These are phyloP conservation scores for Kazachstania martiniae DNA, from an alignment of 805 yeast species.

Conservation along the genomic window DNA sequence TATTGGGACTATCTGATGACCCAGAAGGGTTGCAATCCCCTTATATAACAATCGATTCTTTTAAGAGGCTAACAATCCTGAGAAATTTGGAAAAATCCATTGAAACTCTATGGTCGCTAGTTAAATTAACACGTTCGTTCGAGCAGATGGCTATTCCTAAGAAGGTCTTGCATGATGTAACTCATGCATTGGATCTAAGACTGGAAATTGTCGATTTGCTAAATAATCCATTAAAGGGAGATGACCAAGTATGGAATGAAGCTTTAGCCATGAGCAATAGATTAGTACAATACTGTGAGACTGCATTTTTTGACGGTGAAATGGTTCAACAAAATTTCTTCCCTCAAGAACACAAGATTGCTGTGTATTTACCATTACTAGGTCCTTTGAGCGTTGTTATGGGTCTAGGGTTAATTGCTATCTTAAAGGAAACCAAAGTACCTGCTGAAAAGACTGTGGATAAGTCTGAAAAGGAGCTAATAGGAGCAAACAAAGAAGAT, in stretches of 20 bases:
- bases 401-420: constrained; percentile 39
- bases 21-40: constrained; percentile 35
- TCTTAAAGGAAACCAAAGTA: constrained; percentile 28
- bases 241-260: constrained; percentile 31
- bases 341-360: constrained; percentile 92
- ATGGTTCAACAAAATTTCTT: constrained; percentile 93
- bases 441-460: neutral
- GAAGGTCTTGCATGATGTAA: constrained; percentile 50
- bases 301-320: constrained; percentile 84
- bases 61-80: constrained; percentile 47
- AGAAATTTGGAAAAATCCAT: constrained; percentile 52
- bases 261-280: constrained; percentile 50
- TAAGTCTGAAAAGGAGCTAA: no score
- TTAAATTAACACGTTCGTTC: constrained; percentile 56
- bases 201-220: constrained; percentile 19
- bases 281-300: constrained; percentile 30
- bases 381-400: constrained; percentile 76
- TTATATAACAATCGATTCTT: constrained; percentile 50
- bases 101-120: constrained; percentile 62
- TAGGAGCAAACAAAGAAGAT: no score
- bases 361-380: constrained; percentile 80
- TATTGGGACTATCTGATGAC: constrained; percentile 56
- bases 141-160: constrained; percentile 78
- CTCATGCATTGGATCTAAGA: constrained; percentile 36
- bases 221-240: constrained; percentile 23